A percentile compares a stretch with the other conserved stretches of the same genome.
Conservation (phyloP, 2,329 filamentous ascomycete genomes). For the Fusarium sterilihyphosum region DNA sequence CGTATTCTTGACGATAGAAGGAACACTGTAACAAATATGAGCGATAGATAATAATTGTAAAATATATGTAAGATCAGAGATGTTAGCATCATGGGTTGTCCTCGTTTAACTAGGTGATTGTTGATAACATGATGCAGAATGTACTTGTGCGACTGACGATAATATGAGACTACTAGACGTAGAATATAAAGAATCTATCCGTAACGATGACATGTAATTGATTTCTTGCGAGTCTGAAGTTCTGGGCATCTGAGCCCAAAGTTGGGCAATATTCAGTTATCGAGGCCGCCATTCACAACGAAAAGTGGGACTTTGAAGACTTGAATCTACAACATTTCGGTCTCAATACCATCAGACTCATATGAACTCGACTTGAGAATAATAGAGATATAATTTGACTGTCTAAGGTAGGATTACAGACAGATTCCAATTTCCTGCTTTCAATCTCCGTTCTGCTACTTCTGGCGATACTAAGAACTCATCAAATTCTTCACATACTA, state of each 20-base stretch:
- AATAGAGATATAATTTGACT: not conserved
- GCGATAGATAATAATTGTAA: conserved; percentile 42
- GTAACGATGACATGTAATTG: too few relatives aligned
- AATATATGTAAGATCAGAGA: conserved; percentile 19
- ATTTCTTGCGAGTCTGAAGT: not conserved
- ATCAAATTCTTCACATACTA: not conserved
- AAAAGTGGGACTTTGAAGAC: conserved; percentile 40
- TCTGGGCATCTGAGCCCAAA: not conserved
- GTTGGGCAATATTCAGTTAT: conserved; percentile 44
- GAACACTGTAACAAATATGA: conserved; percentile 25
- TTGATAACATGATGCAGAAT: not conserved
- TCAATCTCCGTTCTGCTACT: too few relatives aligned
- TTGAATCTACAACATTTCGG: conserved; percentile 18
- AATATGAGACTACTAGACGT: not conserved
- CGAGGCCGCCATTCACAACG: conserved; percentile 34
- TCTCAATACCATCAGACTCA: not conserved
- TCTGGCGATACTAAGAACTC: rapidly evolving
- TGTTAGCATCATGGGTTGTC: not conserved
- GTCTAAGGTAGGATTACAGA: not conserved
- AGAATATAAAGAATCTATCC: not conserved
- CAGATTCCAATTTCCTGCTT: rapidly evolving
- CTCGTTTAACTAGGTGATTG: not conserved
- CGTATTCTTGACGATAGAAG: conserved; percentile 26
- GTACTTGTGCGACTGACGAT: rapidly evolving
- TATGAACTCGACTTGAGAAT: not conserved